These are phyloP conservation scores for Pyronema domesticum DNA, from an alignment of 495 filamentous ascomycete genomes.

Conservation along the genomic window DNA sequence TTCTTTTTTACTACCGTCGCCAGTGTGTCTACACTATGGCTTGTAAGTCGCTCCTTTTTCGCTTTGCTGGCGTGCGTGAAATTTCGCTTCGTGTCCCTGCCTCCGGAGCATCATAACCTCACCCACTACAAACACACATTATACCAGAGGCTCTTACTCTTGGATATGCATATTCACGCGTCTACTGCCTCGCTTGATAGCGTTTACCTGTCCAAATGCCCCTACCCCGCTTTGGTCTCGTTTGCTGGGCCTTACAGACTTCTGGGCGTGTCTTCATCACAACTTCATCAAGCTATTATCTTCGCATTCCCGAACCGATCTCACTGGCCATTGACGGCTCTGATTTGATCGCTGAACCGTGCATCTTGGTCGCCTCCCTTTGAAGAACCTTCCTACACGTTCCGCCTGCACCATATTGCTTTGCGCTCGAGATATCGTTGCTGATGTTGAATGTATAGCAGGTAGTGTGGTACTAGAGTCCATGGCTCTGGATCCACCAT, in stretches of 20 bases:
- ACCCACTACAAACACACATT: neutral
- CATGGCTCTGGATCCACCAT: slow-evolving; percentile 9
- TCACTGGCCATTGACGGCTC: slow-evolving; percentile 5
- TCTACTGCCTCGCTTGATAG: neutral
- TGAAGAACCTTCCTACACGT: slow-evolving; percentile 15
- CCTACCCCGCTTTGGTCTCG: neutral
- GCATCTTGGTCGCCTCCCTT: slow-evolving; percentile 18
- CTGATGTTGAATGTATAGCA: slow-evolving; percentile 19
- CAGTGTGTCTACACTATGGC: slow-evolving; percentile 2
- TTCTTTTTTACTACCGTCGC: neutral
- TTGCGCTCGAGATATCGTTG: slow-evolving; percentile 15
- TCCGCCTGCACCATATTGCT: slow-evolving; percentile 15
- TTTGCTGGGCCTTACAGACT: neutral
- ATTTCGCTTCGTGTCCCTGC: neutral
- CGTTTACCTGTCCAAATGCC: neutral
- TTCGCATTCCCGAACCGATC: slow-evolving; percentile 22
- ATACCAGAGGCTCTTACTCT: neutral
- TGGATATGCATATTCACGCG: neutral
- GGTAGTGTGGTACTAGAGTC: slow-evolving; percentile 21
- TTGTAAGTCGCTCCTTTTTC: slow-evolving; percentile 10
- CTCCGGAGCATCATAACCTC: slow-evolving; percentile 1
- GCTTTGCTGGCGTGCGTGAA: neutral
- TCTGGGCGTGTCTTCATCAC: slow-evolving; percentile 10
- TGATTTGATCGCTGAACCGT: slow-evolving; percentile 10
- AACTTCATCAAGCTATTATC: slow-evolving; percentile 8